phyloP scores from a whole-genome alignment of 129 eudicot genomes.

The Scalesia atractyloides region DNA sequence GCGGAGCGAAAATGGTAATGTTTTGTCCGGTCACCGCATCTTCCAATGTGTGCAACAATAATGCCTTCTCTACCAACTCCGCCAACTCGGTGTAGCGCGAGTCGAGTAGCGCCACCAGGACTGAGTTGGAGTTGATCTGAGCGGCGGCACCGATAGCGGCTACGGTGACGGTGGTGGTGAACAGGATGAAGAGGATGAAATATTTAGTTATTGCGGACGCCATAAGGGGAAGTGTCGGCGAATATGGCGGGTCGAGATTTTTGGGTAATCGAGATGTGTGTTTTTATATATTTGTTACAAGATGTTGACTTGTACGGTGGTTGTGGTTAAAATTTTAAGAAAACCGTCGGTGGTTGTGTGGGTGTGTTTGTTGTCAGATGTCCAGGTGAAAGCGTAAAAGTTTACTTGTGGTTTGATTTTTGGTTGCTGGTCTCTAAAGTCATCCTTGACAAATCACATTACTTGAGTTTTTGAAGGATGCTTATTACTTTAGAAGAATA shows the following conservation, averaged over 20 bases:
- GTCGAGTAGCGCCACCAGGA: background rate
- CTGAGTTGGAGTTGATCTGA: constrained; percentile 3
- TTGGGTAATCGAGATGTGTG: constrained; percentile 1
- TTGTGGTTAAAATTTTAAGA: background rate
- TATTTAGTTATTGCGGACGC: background rate
- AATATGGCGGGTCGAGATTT: constrained; percentile 17
- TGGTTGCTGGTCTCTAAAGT: background rate
- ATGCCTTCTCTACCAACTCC: background rate
- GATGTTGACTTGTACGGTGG: constrained; percentile 1
- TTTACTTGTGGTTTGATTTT: background rate
- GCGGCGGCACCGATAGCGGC: background rate
- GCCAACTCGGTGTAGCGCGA: background rate
- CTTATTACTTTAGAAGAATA: background rate
- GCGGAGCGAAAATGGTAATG: constrained; percentile 9
- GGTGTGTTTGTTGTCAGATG: background rate
- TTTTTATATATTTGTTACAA: background rate
- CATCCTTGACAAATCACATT: background rate
- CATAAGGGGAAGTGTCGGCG: constrained; percentile 8
- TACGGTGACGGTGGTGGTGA: background rate
- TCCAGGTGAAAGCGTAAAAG: background rate
- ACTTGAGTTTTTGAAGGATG: background rate
- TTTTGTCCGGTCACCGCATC: background rate
- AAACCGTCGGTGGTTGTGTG: background rate
- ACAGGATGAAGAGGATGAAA: background rate
- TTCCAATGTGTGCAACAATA: constrained; percentile 2